Conservation (phyloP, 805 yeast genomes). For the Candida broadrunensis region DNA sequence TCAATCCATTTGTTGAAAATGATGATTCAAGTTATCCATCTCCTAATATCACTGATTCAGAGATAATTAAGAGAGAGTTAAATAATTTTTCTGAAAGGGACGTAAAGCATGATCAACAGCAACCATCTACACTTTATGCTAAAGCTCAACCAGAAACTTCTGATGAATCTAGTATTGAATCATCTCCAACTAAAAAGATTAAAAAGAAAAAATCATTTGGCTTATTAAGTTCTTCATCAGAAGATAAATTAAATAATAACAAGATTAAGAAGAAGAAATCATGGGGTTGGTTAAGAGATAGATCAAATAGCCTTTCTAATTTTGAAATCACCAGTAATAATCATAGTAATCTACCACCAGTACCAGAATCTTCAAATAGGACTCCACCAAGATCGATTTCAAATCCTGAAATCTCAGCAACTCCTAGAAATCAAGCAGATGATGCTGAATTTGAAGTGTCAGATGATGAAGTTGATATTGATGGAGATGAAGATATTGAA, state of each 20-base stretch:
- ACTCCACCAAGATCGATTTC: conserved; percentile 33
- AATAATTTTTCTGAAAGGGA: background rate
- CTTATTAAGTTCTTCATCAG: conserved; percentile 2
- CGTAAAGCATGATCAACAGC: background rate
- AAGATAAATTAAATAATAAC: background rate
- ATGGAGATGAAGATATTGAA: background rate
- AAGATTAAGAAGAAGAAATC: conserved; percentile 32
- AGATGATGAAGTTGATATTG: background rate
- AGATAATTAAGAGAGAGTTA: background rate
- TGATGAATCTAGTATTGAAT: background rate
- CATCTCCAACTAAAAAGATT: conserved; percentile 5
- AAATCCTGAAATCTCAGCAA: conserved; percentile 26
- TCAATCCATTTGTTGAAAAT: background rate
- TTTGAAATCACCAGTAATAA: conserved; percentile 14
- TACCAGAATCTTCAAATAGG: conserved; percentile 14
- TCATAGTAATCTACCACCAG: conserved; percentile 13
- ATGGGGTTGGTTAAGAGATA: conserved; percentile 39
- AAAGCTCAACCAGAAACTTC: background rate
- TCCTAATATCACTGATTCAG: background rate
- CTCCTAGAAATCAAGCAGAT: background rate
- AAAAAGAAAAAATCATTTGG: conserved; percentile 12
- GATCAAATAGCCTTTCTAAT: conserved; percentile 29
- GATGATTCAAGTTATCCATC: background rate
- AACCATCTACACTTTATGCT: background rate
- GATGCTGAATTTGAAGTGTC: background rate